Evolutionary conservation across 2,329 filamentous ascomycete species (phyloP).

Genomic region (Herpotrichia juniperi): DNA sequence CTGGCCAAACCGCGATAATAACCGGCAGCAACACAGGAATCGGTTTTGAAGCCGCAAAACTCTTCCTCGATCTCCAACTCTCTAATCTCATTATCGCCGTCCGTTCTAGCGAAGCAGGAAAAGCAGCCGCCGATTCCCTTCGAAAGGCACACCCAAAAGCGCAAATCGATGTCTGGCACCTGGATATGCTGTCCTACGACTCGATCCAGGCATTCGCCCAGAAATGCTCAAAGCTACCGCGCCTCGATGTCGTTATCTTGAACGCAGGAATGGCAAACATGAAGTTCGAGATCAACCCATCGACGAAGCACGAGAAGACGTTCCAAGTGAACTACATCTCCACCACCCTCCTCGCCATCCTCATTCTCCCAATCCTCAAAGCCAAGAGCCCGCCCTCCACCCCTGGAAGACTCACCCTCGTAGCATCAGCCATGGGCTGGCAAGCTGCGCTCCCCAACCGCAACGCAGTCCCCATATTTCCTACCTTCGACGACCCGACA

Average conservation of each 20-base stretch:
- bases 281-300: constrained; percentile 15
- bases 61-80: constrained; percentile 7
- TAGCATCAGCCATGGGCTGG: constrained; percentile 7
- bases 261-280: constrained; percentile 39
- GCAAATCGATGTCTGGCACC: constrained; percentile 31
- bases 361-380: constrained; percentile 49
- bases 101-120: not conserved
- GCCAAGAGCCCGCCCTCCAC: constrained; percentile 3
- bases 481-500: constrained; percentile 21
- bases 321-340: constrained; percentile 64
- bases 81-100: constrained; percentile 2
- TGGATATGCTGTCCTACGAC: constrained; percentile 32
- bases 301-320: constrained; percentile 40
- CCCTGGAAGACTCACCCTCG: constrained; percentile 18
- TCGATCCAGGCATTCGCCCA: constrained; percentile 27
- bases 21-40: constrained; percentile 21
- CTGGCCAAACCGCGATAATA: constrained; percentile 11
- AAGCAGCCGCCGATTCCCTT: not conserved
- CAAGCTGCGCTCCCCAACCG: constrained; percentile 12
- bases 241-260: constrained; percentile 36
- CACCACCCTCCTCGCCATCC: constrained; percentile 57
- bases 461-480: constrained; percentile 15
- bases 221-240: constrained; percentile 11
- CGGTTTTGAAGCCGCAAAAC: constrained; percentile 14
- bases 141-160: constrained; percentile 12